A percentile compares a stretch with the other conserved stretches of the same genome.
These are phyloP conservation scores for Excoecaria cochinchinensis DNA, from an alignment of 345 rosid genomes.

Conservation along the genomic window DNA sequence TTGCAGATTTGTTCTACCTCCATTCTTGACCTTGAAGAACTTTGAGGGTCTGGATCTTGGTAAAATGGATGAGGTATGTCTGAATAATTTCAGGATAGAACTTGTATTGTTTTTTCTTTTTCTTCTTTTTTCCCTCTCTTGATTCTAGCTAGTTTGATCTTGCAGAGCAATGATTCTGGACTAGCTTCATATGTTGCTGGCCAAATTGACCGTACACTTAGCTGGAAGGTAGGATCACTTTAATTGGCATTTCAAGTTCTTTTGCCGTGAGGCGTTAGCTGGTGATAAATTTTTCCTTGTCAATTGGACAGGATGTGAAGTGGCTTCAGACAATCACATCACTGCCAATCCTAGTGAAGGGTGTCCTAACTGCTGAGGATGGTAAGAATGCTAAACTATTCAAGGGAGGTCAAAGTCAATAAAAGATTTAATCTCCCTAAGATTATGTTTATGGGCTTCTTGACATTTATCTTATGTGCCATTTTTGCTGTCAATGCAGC, in stretches of 20 bases:
- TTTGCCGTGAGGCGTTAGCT: neutral
- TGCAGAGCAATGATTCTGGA: conserved; percentile 81
- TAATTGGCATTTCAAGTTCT: neutral
- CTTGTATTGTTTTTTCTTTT: neutral
- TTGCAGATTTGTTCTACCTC: conserved; percentile 71
- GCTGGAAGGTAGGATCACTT: conserved; percentile 67
- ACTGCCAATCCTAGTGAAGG: conserved; percentile 90
- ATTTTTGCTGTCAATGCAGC: conserved; percentile 41
- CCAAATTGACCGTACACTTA: conserved; percentile 76
- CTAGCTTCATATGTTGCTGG: conserved; percentile 87
- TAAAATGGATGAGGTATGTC: conserved; percentile 54
- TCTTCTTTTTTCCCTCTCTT: conserved; percentile 4
- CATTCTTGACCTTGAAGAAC: conserved; percentile 73
- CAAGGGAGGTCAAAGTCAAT: neutral
- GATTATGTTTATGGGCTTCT: neutral
- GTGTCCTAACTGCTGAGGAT: conserved; percentile 89
- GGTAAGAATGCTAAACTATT: conserved; percentile 39
- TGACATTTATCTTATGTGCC: neutral
- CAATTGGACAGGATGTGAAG: conserved; percentile 58
- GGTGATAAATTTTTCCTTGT: neutral
- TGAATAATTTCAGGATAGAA: neutral
- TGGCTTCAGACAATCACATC: conserved; percentile 94
- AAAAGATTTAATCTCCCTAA: neutral
- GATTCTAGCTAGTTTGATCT: conserved; percentile 6
- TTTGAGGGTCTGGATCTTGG: conserved; percentile 87